Evolutionary conservation across 257 asterid genomes (phyloP).

Genomic region (Solanum chaucha): DNA sequence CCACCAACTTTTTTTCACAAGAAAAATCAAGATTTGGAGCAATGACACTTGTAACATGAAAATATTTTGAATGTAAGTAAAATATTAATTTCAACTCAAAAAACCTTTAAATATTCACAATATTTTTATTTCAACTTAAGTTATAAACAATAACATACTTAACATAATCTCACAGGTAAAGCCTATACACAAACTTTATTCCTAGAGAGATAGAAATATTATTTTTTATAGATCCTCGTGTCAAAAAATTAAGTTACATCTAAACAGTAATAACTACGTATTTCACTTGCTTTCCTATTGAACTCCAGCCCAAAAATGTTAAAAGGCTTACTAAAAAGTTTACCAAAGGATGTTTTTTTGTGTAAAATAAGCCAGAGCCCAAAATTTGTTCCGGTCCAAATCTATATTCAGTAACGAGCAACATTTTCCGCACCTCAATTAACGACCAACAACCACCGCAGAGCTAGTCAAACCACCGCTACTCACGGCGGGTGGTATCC

Average conservation of each 20-base stretch:
- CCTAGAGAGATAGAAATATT: too few relatives aligned
- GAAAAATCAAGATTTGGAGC: not conserved
- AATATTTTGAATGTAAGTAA: not conserved
- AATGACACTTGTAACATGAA: not conserved
- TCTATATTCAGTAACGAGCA: not conserved
- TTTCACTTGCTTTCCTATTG: not conserved
- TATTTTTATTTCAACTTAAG: not conserved
- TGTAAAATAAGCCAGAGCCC: not conserved
- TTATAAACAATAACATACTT: not conserved
- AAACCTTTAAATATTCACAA: not conserved
- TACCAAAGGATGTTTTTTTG: not conserved
- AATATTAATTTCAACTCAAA: not conserved
- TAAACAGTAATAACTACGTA: not conserved
- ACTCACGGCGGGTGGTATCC: not conserved
- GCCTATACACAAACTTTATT: too few relatives aligned
- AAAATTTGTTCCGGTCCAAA: not conserved
- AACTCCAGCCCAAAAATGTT: not conserved
- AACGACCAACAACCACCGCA: not conserved
- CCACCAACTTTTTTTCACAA: not conserved
- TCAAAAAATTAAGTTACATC: not conserved
- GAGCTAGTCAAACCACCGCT: not conserved
- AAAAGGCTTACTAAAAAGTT: not conserved
- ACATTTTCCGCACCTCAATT: not conserved
- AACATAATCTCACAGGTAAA: fast-evolving
- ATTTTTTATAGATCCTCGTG: fast-evolving